Conservation (phyloP, 371 early-diverging fungal genomes). For the Capillidium rhysosporum region DNA sequence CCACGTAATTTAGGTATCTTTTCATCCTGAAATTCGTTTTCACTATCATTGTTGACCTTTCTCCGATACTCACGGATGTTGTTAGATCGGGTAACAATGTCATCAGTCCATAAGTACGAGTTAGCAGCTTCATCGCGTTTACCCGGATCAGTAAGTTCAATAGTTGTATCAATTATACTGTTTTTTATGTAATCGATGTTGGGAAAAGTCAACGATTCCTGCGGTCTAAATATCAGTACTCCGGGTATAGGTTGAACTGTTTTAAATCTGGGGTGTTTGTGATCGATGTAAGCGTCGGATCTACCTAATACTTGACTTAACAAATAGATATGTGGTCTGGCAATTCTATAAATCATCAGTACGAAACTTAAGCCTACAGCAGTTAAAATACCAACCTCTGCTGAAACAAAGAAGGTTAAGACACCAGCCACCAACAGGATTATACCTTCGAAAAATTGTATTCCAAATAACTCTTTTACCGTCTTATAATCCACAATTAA, state of each 20-base stretch:
- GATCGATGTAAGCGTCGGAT: conserved; percentile 8
- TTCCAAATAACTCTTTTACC: background rate
- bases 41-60: background rate
- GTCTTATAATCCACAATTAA: background rate
- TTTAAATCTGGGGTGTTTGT: background rate
- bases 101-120: conserved; percentile 10
- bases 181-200: conserved; percentile 30
- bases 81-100: conserved; percentile 1
- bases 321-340: conserved; percentile 29
- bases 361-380: conserved; percentile 36
- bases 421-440: conserved; percentile 18
- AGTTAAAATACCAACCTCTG: conserved; percentile 45
- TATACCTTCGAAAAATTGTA: background rate
- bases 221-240: conserved; percentile 33
- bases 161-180: conserved; percentile 8
- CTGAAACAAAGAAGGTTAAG: conserved; percentile 40
- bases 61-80: background rate
- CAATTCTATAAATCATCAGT: conserved; percentile 42
- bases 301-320: conserved; percentile 8
- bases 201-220: conserved; percentile 47
- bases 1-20: conserved; percentile 29
- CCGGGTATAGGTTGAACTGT: conserved; percentile 21
- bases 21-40: background rate
- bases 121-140: background rate
- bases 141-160: conserved; percentile 8